These are phyloP conservation scores for Orbilia brochopaga DNA, from an alignment of 2,329 filamentous ascomycete genomes.

Conservation along the genomic window DNA sequence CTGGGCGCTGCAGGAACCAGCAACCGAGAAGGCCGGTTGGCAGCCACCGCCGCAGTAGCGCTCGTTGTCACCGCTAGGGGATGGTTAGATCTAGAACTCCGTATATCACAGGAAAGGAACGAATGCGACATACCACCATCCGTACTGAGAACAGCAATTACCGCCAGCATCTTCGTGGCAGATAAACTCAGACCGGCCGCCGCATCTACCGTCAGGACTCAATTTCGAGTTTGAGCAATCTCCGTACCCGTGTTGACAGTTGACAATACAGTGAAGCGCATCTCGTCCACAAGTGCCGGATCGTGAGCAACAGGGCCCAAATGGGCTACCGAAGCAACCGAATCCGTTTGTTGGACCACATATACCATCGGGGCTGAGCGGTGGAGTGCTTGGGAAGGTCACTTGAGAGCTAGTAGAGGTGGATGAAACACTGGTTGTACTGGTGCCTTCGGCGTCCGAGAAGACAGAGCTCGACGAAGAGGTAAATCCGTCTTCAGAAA, in stretches of 20 bases:
- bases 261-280: conserved; percentile 38
- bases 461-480: neutral
- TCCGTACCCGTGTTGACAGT: conserved; percentile 40
- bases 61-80: conserved; percentile 37
- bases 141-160: conserved; percentile 59
- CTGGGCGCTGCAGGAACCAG: conserved; percentile 40
- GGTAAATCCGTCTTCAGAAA: too few species aligned
- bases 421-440: conserved; percentile 14
- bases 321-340: conserved; percentile 32
- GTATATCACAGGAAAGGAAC: neutral
- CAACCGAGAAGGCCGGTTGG: conserved; percentile 44
- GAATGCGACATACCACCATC: conserved; percentile 58
- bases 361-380: conserved; percentile 12
- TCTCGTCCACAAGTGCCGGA: conserved; percentile 45
- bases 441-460: conserved; percentile 6
- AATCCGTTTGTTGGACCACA: conserved; percentile 43
- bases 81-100: neutral
- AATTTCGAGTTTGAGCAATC: conserved; percentile 47
- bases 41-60: conserved; percentile 50
- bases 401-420: conserved; percentile 21
- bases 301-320: conserved; percentile 39
- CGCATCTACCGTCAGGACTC: conserved; percentile 58
- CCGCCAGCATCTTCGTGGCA: conserved; percentile 58
- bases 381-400: conserved; percentile 24
- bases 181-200: conserved; percentile 57